Percentiles rank a stretch among this genome's conserved stretches.
These are phyloP conservation scores for Coniochaeta sp. DNA, from an alignment of 2,329 filamentous ascomycete genomes.

Conservation along the genomic window DNA sequence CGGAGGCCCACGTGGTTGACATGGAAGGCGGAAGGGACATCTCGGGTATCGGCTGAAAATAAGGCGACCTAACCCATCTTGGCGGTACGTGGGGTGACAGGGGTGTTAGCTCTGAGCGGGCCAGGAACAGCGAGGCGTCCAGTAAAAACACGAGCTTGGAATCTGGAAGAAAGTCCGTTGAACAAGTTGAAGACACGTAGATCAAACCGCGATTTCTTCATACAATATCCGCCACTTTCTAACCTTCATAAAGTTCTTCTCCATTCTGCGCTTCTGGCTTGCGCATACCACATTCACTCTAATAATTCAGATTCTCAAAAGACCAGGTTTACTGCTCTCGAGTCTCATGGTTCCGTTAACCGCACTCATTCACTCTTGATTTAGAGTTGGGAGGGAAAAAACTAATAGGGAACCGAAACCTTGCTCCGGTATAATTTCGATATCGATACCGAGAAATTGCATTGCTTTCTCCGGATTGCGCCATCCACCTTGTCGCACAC, in stretches of 20 bases:
- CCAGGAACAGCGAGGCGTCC: background rate
- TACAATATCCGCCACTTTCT: conserved; percentile 3
- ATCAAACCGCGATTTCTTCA: conserved; percentile 2
- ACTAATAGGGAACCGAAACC: background rate
- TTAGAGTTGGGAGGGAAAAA: conserved; percentile 1
- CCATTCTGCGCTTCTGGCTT: background rate
- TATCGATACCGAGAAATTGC: conserved; percentile 3
- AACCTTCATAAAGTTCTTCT: background rate
- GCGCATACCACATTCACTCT: background rate
- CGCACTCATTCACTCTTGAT: background rate
- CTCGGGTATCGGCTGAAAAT: background rate
- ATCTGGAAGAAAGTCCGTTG: background rate
- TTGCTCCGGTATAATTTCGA: background rate
- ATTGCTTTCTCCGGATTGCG: background rate
- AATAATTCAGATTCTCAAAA: background rate
- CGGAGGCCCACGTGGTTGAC: background rate
- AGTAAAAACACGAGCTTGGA: background rate
- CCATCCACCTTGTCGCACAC: conserved; percentile 4
- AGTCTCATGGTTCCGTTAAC: background rate
- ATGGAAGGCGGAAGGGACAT: no score
- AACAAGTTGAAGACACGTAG: conserved; percentile 3
- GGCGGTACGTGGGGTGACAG: background rate
- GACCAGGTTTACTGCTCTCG: background rate
- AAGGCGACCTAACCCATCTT: background rate
- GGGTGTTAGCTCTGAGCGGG: background rate